Conservation (phyloP, 2,329 filamentous ascomycete species). For the Paecilomyces niveus region DNA sequence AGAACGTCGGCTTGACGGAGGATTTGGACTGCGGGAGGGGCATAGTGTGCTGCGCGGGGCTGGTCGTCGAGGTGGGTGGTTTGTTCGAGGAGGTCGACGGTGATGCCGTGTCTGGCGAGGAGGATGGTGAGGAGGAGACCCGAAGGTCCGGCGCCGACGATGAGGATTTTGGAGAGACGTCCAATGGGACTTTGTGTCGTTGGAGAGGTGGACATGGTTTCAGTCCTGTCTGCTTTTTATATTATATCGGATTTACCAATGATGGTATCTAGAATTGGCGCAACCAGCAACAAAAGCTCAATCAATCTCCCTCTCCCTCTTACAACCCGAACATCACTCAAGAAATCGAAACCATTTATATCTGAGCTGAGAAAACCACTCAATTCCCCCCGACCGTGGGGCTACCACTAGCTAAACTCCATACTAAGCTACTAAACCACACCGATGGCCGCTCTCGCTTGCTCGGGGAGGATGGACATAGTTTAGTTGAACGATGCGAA, state of each 20-base stretch:
- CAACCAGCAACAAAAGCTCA: background rate
- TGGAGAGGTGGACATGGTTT: no score
- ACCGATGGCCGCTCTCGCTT: background rate
- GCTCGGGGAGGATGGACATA: background rate
- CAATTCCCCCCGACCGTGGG: background rate
- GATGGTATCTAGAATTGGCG: background rate
- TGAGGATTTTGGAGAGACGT: slow-evolving; percentile 9
- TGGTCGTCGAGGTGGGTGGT: slow-evolving; percentile 49
- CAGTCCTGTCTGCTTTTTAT: no score
- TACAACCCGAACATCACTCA: no score
- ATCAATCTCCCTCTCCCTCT: background rate
- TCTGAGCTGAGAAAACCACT: background rate
- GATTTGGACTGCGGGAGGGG: slow-evolving; percentile 51
- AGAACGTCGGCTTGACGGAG: slow-evolving; percentile 54
- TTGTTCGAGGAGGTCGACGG: slow-evolving; percentile 44
- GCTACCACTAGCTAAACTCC: background rate
- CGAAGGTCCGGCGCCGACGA: slow-evolving; percentile 28
- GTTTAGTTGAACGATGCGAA: background rate
- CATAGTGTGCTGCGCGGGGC: slow-evolving; percentile 58
- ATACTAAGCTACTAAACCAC: background rate
- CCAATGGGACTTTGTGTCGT: no score
- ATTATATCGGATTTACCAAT: no score
- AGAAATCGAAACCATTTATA: background rate
- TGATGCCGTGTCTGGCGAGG: slow-evolving; percentile 23
- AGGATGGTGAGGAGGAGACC: slow-evolving; percentile 24